phyloP scores from a whole-genome alignment of 2,329 filamentous ascomycete species.

The Pyrenochaeta sp. region DNA sequence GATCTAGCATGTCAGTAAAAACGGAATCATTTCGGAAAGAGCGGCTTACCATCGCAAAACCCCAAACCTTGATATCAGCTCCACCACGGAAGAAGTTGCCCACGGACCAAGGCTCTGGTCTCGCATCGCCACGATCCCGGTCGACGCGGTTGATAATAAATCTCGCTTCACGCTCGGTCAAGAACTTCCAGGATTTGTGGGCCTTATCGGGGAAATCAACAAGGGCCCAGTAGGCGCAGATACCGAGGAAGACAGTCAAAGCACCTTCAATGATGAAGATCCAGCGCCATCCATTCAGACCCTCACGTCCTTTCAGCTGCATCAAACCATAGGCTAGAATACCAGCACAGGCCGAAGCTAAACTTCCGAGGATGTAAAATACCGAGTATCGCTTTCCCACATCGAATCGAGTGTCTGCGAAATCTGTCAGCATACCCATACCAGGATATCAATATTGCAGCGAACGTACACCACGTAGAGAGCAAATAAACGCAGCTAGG shows the following conservation, averaged over 20 bases:
- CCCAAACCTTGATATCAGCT: slow-evolving; percentile 63
- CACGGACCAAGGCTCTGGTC: slow-evolving; percentile 57
- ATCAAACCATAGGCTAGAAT: slow-evolving; percentile 75
- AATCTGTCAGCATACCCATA: neutral
- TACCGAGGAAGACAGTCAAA: slow-evolving; percentile 52
- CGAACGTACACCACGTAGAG: slow-evolving; percentile 47
- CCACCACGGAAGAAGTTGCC: slow-evolving; percentile 58
- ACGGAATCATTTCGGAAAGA: neutral
- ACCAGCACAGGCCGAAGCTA: slow-evolving; percentile 71
- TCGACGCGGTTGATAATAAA: slow-evolving; percentile 62
- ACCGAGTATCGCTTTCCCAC: slow-evolving; percentile 73
- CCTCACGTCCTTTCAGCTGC: slow-evolving; percentile 67
- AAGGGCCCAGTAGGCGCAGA: slow-evolving; percentile 53
- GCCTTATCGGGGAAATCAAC: slow-evolving; percentile 58
- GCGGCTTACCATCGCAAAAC: slow-evolving; percentile 55
- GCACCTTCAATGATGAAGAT: slow-evolving; percentile 57
- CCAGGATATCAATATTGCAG: too few species aligned
- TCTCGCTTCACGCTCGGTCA: slow-evolving; percentile 56
- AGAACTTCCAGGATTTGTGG: slow-evolving; percentile 54
- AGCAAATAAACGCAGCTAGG: slow-evolving; percentile 57
- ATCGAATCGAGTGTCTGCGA: slow-evolving; percentile 63
- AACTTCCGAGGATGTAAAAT: slow-evolving; percentile 74
- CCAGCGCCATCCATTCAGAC: slow-evolving; percentile 57
- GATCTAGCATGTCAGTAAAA: slow-evolving; percentile 45
- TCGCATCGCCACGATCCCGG: slow-evolving; percentile 62